These are phyloP conservation scores for Aurinia saxatilis DNA, from an alignment of 345 rosid species.

Conservation along the genomic window DNA sequence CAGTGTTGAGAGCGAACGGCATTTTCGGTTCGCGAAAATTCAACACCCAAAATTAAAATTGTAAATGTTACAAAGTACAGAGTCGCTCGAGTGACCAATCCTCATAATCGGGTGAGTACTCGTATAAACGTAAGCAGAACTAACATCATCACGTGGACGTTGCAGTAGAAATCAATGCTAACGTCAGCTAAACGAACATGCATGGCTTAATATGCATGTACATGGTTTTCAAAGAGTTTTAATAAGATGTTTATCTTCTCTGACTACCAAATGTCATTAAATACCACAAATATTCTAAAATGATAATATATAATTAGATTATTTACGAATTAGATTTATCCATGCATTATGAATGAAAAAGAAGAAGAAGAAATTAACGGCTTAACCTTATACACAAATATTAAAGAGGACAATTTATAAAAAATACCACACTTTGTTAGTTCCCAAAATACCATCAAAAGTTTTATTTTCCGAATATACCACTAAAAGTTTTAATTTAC, in stretches of 20 bases:
- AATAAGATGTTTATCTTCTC: background rate
- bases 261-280: background rate
- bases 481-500: too few species aligned
- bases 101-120: background rate
- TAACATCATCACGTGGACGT: conserved; percentile 6
- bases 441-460: too few species aligned
- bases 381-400: background rate
- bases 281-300: background rate
- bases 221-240: background rate
- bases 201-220: background rate
- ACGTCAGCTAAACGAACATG: conserved; percentile 1
- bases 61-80: background rate
- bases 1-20: too few species aligned
- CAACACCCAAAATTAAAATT: background rate
- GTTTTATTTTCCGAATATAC: too few species aligned
- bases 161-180: conserved; percentile 4
- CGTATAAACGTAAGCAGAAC: background rate
- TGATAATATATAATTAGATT: background rate
- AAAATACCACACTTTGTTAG: too few species aligned
- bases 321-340: background rate
- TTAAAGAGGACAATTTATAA: too few species aligned
- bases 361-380: background rate
- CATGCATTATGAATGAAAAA: background rate
- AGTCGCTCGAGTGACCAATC: conserved; percentile 2
- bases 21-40: too few species aligned